A percentile compares a stretch with the other conserved stretches of the same genome.
Evolutionary conservation across 2,329 filamentous ascomycete species (phyloP).

Genomic region (Beauveria sp.): DNA sequence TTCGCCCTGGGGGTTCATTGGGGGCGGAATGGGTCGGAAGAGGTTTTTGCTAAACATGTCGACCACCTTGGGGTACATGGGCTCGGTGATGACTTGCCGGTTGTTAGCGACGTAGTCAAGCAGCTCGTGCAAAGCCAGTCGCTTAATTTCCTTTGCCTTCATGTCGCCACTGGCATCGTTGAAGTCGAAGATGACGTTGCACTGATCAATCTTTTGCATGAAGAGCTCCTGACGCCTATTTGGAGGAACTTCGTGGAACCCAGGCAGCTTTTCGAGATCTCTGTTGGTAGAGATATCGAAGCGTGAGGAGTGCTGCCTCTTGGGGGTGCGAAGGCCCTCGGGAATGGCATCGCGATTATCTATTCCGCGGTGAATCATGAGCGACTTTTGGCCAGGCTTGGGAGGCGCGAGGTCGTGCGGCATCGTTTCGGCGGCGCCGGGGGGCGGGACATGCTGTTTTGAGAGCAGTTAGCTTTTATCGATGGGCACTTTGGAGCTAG

Average conservation of each 20-base stretch:
- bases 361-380: conserved; percentile 74
- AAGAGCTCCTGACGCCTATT: conserved; percentile 93
- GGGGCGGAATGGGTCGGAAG: conserved; percentile 92
- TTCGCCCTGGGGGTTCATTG: conserved; percentile 95
- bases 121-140: conserved; percentile 87
- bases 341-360: conserved; percentile 88
- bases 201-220: conserved; percentile 99
- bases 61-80: conserved; percentile 97
- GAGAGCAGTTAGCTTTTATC: background rate
- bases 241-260: conserved; percentile 94
- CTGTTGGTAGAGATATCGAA: conserved; percentile 97
- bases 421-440: conserved; percentile 94
- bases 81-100: conserved; percentile 93
- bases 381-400: conserved; percentile 81
- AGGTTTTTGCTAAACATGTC: conserved; percentile 99
- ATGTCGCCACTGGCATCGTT: conserved; percentile 97
- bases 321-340: conserved; percentile 89
- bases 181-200: conserved; percentile 99
- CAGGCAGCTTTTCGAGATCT: conserved; percentile 92
- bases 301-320: conserved; percentile 92
- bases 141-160: conserved; percentile 99
- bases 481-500: conserved; percentile 1
- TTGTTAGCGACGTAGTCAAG: conserved; percentile 99
- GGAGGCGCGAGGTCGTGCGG: conserved; percentile 92
- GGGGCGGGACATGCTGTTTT: conserved; percentile 75